Conservation (phyloP, 1,284 basidiomycete genomes). For the Apiotrichum domesticum region DNA sequence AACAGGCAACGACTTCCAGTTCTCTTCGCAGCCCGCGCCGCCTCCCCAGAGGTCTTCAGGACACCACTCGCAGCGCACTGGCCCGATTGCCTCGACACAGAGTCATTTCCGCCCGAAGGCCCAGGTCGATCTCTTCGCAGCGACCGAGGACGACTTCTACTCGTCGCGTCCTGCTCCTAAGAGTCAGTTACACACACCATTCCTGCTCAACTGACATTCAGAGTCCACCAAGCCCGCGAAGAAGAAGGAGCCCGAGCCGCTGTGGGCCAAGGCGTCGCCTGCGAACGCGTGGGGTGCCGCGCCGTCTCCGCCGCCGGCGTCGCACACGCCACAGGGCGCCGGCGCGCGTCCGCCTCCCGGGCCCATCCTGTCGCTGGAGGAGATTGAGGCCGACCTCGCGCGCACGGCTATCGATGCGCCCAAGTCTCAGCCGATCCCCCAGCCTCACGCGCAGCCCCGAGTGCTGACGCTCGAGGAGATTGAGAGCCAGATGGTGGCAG, state of each 20-base stretch:
- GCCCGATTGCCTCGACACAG: constrained; percentile 33
- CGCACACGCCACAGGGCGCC: constrained; percentile 15
- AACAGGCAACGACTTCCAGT: constrained; percentile 88
- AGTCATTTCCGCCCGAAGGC: constrained; percentile 39
- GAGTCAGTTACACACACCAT: constrained; percentile 20
- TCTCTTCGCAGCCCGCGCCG: constrained; percentile 47
- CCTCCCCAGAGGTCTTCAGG: constrained; percentile 7
- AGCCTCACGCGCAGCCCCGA: constrained; percentile 13
- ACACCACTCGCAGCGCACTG: constrained; percentile 16
- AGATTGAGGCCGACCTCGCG: constrained; percentile 87
- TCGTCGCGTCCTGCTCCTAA: constrained; percentile 27
- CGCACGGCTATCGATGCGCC: constrained; percentile 19
- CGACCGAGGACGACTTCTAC: constrained; percentile 47
- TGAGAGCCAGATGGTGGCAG: constrained; percentile 46
- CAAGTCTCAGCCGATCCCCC: constrained; percentile 12
- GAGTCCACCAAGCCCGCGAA: constrained; percentile 11
- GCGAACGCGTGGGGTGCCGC: constrained; percentile 49
- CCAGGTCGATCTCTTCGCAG: constrained; percentile 42
- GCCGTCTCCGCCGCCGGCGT: constrained; percentile 9
- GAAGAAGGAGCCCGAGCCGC: constrained; percentile 22
- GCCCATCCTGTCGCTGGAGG: constrained; percentile 72
- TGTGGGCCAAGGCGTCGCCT: constrained; percentile 31
- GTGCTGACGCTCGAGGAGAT: constrained; percentile 47
- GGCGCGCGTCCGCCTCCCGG: constrained; percentile 46
- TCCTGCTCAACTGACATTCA: not conserved